Conservation (phyloP, 495 filamentous ascomycete genomes). For the Aspergillus panamensis region DNA sequence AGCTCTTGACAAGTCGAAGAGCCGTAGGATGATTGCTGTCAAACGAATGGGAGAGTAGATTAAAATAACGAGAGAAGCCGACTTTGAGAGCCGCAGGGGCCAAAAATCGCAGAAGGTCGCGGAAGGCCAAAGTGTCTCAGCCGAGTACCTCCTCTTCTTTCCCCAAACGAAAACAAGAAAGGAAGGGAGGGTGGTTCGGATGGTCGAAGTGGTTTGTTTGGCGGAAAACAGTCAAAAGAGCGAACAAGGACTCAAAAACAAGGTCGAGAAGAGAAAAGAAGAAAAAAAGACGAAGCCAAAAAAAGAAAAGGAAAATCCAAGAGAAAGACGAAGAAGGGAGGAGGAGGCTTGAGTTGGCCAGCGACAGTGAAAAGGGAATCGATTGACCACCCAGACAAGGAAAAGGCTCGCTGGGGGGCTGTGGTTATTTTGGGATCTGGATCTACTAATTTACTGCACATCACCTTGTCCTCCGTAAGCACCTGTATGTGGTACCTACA, state of each 20-base stretch:
- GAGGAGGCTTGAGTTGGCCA: constrained; percentile 24
- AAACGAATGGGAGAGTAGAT: constrained; percentile 29
- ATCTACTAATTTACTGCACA: constrained; percentile 33
- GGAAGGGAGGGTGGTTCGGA: constrained; percentile 21
- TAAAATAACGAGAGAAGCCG: constrained; percentile 16
- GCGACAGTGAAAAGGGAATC: constrained; percentile 35
- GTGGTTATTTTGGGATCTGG: constrained; percentile 45
- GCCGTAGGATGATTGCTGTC: constrained; percentile 9
- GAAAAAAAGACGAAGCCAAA: constrained; percentile 28
- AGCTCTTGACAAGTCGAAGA: constrained; percentile 5
- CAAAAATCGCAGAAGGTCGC: constrained; percentile 6
- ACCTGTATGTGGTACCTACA: constrained; percentile 11
- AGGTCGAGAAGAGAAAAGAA: constrained; percentile 20
- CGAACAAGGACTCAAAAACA: constrained; percentile 23
- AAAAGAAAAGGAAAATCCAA: constrained; percentile 31
- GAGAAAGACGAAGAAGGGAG: constrained; percentile 25
- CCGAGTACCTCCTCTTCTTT: constrained; percentile 31
- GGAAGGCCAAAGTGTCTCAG: constrained; percentile 17
- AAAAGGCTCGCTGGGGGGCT: constrained; percentile 28
- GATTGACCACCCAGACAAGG: constrained; percentile 25
- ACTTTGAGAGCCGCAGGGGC: constrained; percentile 10
- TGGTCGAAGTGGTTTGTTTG: constrained; percentile 17
- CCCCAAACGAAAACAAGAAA: constrained; percentile 27
- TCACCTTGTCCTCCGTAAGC: constrained; percentile 11
- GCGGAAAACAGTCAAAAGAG: constrained; percentile 29